A percentile compares a stretch with the other conserved stretches of the same genome.
phyloP scores from a whole-genome alignment of 23 red algal species.

The Cyanidioschyzon merolae region DNA sequence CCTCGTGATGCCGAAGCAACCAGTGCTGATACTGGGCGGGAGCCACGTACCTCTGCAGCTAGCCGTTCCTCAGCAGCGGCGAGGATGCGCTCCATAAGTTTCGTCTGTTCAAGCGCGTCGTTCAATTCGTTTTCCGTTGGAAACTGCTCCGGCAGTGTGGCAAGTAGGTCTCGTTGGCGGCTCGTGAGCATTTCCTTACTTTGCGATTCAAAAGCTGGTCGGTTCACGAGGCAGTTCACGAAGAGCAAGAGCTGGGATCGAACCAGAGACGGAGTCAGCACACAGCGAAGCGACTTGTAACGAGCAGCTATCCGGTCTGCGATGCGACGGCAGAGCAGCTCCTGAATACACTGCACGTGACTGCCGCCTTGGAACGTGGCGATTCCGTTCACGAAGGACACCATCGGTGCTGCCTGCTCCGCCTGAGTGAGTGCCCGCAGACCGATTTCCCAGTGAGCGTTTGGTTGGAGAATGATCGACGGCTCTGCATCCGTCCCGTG shows the following conservation, averaged over 20 bases:
- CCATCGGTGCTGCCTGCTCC: slow-evolving; percentile 14
- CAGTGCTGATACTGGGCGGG: not conserved
- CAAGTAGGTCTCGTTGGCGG: not conserved
- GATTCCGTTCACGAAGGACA: slow-evolving; percentile 25
- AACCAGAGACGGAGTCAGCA: slow-evolving; percentile 49
- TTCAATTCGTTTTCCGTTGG: not conserved
- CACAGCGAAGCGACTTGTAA: slow-evolving; percentile 14
- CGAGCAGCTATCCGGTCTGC: slow-evolving; percentile 7
- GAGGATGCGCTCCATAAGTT: slow-evolving; percentile 2
- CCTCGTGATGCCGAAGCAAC: not conserved
- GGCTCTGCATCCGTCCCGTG: slow-evolving; percentile 24
- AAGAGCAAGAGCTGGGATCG: slow-evolving; percentile 73
- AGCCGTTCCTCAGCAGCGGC: not conserved
- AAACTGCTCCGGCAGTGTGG: not conserved
- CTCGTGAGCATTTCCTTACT: slow-evolving; percentile 84
- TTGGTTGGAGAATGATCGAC: slow-evolving; percentile 16
- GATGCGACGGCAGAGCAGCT: slow-evolving; percentile 4
- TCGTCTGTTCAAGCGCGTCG: not conserved
- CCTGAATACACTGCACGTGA: slow-evolving; percentile 19
- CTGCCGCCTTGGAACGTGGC: slow-evolving; percentile 24
- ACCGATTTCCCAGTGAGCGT: slow-evolving; percentile 21
- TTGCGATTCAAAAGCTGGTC: slow-evolving; percentile 93
- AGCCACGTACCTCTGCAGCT: not conserved
- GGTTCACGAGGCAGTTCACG: slow-evolving; percentile 88
- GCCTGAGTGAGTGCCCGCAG: not conserved